Percentiles rank a stretch among this genome's conserved stretches.
phyloP scores from a whole-genome alignment of 1,139 yeast genomes.

The Saccharomyces hybrid region DNA sequence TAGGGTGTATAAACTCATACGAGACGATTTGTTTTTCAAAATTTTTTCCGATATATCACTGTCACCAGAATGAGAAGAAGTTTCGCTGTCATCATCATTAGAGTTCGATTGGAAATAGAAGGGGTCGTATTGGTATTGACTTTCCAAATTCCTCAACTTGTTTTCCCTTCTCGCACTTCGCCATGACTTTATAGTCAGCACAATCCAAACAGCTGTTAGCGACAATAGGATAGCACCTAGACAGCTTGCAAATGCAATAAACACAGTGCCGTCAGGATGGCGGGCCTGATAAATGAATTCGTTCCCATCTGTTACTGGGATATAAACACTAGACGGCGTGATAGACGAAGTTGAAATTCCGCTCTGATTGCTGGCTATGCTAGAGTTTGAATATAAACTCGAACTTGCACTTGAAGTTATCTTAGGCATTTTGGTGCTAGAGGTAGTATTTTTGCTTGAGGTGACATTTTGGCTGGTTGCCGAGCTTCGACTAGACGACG shows the following conservation, averaged over 20 bases:
- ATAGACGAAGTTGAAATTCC: background rate
- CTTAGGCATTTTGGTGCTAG: background rate
- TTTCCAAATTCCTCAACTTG: constrained; percentile 13
- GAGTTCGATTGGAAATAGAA: constrained; percentile 11
- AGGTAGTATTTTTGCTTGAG: background rate
- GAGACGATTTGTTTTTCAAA: constrained; percentile 13
- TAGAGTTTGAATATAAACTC: background rate
- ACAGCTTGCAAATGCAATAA: constrained; percentile 64
- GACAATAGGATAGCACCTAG: constrained; percentile 35
- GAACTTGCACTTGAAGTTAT: background rate
- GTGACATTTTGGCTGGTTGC: background rate
- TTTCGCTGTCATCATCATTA: constrained; percentile 4
- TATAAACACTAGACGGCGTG: constrained; percentile 5
- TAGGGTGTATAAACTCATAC: constrained; percentile 23
- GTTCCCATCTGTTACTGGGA: constrained; percentile 35
- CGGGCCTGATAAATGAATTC: constrained; percentile 47
- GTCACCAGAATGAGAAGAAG: constrained; percentile 9
- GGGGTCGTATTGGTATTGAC: constrained; percentile 18
- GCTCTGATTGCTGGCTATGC: background rate
- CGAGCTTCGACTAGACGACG: background rate
- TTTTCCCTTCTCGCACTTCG: constrained; percentile 20
- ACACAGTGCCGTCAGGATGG: constrained; percentile 62
- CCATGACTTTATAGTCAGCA: constrained; percentile 20
- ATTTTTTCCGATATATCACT: constrained; percentile 22
- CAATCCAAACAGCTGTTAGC: constrained; percentile 13